phyloP scores from a whole-genome alignment of 1,284 basidiomycete species.

The Jaminaea rosea region DNA sequence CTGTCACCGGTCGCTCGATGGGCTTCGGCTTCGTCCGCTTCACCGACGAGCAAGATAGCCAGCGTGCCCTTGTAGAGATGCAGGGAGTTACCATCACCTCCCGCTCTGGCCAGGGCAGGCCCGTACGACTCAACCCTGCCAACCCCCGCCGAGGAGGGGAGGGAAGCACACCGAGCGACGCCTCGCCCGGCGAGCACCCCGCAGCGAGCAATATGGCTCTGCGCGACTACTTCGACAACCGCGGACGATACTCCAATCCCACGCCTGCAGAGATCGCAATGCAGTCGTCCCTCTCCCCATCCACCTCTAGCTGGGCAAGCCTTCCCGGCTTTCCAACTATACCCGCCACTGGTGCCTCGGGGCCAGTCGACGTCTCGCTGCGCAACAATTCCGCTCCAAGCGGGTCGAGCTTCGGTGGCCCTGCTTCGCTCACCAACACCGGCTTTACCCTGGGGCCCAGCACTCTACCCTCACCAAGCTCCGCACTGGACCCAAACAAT shows the following conservation, averaged over 20 bases:
- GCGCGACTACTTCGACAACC: neutral
- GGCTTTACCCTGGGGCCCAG: neutral
- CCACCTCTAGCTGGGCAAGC: neutral
- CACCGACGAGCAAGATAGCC: slow-evolving; percentile 25
- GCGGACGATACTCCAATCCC: neutral
- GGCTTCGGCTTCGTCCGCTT: slow-evolving; percentile 44
- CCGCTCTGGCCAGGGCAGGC: slow-evolving; percentile 24
- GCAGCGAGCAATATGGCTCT: neutral
- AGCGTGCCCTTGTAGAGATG: slow-evolving; percentile 43
- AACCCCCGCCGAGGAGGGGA: too few relatives aligned
- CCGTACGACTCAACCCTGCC: slow-evolving; percentile 33
- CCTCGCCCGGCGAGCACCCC: neutral
- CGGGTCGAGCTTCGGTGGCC: neutral
- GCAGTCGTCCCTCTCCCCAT: neutral
- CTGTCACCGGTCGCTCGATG: slow-evolving; percentile 24
- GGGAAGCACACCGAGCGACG: too few relatives aligned
- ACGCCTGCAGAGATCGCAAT: neutral
- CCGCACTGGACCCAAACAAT: slow-evolving; percentile 41
- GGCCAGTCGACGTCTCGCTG: neutral
- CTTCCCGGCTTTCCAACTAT: neutral
- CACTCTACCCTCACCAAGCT: neutral
- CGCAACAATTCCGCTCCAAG: neutral
- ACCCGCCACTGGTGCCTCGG: neutral
- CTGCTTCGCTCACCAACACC: neutral
- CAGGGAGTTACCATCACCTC: slow-evolving; percentile 27